Percentiles rank a stretch among this genome's conserved stretches.
These are phyloP conservation scores for Aspergillus taichungensis DNA, from an alignment of 495 filamentous ascomycete genomes.

Conservation along the genomic window DNA sequence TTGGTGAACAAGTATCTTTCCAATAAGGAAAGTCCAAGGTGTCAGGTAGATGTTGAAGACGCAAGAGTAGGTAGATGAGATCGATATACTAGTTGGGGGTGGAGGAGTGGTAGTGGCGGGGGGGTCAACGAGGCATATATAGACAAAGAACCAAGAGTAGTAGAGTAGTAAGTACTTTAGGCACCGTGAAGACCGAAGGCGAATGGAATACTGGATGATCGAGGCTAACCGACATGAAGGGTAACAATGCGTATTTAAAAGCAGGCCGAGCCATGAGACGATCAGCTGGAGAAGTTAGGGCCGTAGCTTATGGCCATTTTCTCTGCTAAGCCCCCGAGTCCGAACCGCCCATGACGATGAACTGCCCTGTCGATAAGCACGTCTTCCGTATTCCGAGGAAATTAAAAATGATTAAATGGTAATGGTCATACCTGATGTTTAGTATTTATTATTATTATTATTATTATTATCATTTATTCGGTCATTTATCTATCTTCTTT, in stretches of 20 bases:
- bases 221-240: conserved; percentile 5
- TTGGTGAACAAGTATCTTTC: too few species aligned
- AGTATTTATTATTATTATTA: conserved; percentile 1
- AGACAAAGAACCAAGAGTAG: too few species aligned
- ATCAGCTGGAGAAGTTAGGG: conserved; percentile 18
- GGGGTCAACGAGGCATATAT: too few species aligned
- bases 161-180: too few species aligned
- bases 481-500: conserved; percentile 4
- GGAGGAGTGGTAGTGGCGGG: too few species aligned
- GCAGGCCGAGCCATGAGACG: conserved; percentile 14
- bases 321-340: conserved; percentile 24
- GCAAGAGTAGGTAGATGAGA: too few species aligned
- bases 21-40: too few species aligned
- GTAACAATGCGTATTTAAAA: conserved; percentile 12
- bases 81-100: too few species aligned
- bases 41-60: too few species aligned
- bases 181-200: too few species aligned
- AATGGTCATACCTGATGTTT: too few species aligned
- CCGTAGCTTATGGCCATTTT: conserved; percentile 12
- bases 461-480: conserved; percentile 3
- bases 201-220: conserved; percentile 1
- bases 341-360: conserved; percentile 5
- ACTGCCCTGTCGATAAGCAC: conserved; percentile 22
- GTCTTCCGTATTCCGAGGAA: conserved; percentile 20
- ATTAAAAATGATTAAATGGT: too few species aligned